phyloP scores from a whole-genome alignment of 208 protist species.

The Trypanosoma platydactyli region DNA sequence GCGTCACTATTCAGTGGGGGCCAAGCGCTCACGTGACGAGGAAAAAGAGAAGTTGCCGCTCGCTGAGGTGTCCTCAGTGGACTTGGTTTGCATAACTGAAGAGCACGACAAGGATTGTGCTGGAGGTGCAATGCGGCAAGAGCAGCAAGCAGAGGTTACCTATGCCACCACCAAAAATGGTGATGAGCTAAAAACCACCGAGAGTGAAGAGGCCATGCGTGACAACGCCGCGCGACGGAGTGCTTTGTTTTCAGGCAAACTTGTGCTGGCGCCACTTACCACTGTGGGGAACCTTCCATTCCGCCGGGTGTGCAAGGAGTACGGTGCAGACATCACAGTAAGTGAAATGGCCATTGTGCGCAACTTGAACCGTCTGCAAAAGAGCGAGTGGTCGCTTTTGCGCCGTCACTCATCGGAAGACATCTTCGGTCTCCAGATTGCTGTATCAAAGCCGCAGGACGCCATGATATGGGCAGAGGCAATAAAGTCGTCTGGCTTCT shows the following conservation, averaged over 20 bases:
- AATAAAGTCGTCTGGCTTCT: slow-evolving; percentile 69
- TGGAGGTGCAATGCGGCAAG: not conserved
- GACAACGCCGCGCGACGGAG: slow-evolving; percentile 41
- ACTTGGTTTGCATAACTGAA: not conserved
- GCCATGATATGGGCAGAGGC: slow-evolving; percentile 62
- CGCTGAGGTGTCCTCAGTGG: not conserved
- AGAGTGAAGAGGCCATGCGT: slow-evolving; percentile 36
- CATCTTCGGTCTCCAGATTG: slow-evolving; percentile 95
- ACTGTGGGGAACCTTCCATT: slow-evolving; percentile 98
- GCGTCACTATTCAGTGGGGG: slow-evolving; percentile 29
- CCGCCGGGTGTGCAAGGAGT: slow-evolving; percentile 91
- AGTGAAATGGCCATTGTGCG: slow-evolving; percentile 94
- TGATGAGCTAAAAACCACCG: not conserved
- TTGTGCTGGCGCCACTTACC: slow-evolving; percentile 96
- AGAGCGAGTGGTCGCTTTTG: slow-evolving; percentile 93
- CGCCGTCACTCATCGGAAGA: slow-evolving; percentile 93
- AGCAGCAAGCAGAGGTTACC: not conserved
- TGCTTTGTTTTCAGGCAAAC: slow-evolving; percentile 86
- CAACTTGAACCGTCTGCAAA: slow-evolving; percentile 84
- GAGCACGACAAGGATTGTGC: not conserved
- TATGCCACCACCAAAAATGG: slow-evolving; percentile 13
- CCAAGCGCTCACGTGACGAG: slow-evolving; percentile 23
- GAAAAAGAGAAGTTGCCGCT: not conserved
- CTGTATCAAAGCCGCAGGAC: slow-evolving; percentile 61
- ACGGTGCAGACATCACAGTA: slow-evolving; percentile 94